These are phyloP conservation scores for Shiraia sp. DNA, from an alignment of 2,329 filamentous ascomycete species.

Conservation along the genomic window DNA sequence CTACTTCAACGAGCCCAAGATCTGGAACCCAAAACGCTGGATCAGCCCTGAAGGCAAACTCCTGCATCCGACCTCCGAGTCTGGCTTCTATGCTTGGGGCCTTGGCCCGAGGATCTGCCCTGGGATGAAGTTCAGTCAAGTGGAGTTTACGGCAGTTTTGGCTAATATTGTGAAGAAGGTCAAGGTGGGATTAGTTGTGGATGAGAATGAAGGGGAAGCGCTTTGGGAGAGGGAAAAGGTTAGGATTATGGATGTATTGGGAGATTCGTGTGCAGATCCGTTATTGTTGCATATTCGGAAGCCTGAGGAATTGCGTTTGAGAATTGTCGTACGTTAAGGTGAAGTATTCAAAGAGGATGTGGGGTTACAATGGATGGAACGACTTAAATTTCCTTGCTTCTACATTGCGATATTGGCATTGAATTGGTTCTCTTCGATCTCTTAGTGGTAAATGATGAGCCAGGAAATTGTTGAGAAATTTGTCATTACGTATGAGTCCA, in stretches of 20 bases:
- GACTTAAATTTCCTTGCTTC: no score
- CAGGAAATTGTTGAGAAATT: no score
- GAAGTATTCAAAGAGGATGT: background rate
- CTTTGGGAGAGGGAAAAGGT: constrained; percentile 3
- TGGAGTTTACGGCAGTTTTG: constrained; percentile 57
- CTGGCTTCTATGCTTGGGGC: constrained; percentile 53
- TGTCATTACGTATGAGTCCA: no score
- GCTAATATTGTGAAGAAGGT: constrained; percentile 22
- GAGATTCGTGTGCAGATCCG: constrained; percentile 8
- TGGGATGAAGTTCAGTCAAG: constrained; percentile 59
- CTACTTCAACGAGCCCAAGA: constrained; percentile 26
- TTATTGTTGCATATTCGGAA: constrained; percentile 17
- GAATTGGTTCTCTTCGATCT: no score
- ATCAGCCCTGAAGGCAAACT: constrained; percentile 11
- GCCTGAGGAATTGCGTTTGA: constrained; percentile 5
- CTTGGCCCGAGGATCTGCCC: constrained; percentile 56
- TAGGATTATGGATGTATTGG: constrained; percentile 9
- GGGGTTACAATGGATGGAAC: no score
- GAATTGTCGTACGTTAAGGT: background rate
- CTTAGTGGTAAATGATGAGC: no score
- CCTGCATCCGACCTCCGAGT: background rate
- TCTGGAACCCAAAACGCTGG: constrained; percentile 44
- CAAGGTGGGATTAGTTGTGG: constrained; percentile 4
- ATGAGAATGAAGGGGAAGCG: background rate
- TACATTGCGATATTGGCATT: no score